Percentiles rank a stretch among this genome's conserved stretches.
Evolutionary conservation across 352 stramenopile species (phyloP).

Genomic region (Pythium apleroticum): DNA sequence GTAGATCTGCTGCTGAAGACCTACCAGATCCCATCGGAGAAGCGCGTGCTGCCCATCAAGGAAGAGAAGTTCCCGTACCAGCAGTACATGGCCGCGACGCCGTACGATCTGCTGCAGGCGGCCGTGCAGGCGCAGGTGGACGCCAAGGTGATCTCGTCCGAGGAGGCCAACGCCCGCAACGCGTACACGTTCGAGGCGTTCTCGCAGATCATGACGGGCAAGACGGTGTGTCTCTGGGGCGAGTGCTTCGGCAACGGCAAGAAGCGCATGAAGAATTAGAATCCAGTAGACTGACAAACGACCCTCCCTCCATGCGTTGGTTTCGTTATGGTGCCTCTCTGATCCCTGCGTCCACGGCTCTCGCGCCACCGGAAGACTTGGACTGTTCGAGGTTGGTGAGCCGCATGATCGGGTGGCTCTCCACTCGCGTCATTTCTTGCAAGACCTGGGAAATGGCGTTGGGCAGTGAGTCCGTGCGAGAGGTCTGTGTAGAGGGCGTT

Average conservation of each 20-base stretch:
- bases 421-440: conserved; percentile 73
- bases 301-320: neutral
- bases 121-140: conserved; percentile 44
- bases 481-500: no score
- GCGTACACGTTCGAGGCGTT: conserved; percentile 80
- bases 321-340: neutral
- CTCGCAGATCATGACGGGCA: conserved; percentile 73
- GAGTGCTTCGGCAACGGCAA: conserved; percentile 83
- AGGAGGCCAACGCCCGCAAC: conserved; percentile 47
- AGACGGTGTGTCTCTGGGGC: conserved; percentile 81
- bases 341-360: neutral
- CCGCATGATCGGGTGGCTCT: conserved; percentile 77
- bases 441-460: conserved; percentile 47
- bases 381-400: conserved; percentile 47
- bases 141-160: conserved; percentile 53
- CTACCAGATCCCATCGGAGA: conserved; percentile 85
- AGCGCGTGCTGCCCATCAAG: conserved; percentile 64
- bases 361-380: neutral
- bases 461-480: no score
- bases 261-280: conserved; percentile 85
- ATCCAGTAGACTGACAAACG: no score
- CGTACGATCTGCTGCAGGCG: conserved; percentile 36
- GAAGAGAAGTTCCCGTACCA: conserved; percentile 82
- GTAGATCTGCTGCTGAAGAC: conserved; percentile 66
- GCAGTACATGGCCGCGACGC: conserved; percentile 55